Conservation (phyloP, 129 eudicot genomes). For the Logfia minima region DNA sequence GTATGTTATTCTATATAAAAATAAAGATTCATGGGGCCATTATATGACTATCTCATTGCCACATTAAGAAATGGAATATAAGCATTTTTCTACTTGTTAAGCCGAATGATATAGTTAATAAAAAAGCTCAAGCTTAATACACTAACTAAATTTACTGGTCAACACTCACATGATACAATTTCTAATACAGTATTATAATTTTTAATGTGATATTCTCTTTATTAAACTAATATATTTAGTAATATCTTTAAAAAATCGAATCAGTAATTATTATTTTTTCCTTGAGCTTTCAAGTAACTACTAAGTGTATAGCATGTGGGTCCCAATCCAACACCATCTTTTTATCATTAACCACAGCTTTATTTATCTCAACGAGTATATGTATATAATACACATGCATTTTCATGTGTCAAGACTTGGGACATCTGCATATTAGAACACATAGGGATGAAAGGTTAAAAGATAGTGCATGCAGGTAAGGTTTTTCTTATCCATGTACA, state of each 20-base stretch:
- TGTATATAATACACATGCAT: not conserved
- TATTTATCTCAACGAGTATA: not conserved
- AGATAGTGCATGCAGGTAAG: constrained; percentile 35
- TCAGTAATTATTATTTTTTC: not conserved
- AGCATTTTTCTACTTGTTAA: not conserved
- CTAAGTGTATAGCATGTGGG: constrained; percentile 21
- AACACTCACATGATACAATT: no score
- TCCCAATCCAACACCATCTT: not conserved
- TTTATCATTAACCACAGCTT: constrained; percentile 3
- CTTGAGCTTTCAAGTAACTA: not conserved
- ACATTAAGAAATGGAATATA: no score
- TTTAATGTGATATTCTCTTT: no score
- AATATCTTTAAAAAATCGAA: no score
- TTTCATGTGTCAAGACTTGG: constrained; percentile 2
- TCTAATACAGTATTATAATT: no score
- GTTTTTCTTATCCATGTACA: constrained; percentile 28
- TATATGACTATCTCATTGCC: not conserved
- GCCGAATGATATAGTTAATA: not conserved
- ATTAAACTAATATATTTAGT: no score
- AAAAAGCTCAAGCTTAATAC: no score
- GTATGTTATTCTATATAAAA: not conserved
- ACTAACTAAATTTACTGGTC: no score
- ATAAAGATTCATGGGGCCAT: constrained; percentile 17
- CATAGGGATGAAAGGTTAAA: constrained; percentile 17
- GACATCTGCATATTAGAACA: not conserved